Conservation (phyloP, 169 alveolate species). For the Plasmodium chabaudi region DNA sequence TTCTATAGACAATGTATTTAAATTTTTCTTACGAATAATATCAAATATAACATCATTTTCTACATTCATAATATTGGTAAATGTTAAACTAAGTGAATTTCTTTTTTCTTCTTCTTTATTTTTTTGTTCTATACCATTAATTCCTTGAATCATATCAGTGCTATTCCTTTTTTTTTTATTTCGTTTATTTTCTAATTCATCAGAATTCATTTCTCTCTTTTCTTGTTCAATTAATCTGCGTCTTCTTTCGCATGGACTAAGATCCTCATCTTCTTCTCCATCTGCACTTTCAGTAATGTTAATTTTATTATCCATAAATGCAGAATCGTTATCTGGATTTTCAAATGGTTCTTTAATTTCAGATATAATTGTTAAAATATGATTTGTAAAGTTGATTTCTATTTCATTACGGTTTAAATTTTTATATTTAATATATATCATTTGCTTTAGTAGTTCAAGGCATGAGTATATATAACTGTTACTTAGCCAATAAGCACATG, state of each 20-base stretch:
- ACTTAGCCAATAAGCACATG: conserved; percentile 74
- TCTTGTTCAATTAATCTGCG: background rate
- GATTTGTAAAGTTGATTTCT: conserved; percentile 53
- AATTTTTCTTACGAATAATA: conserved; percentile 51
- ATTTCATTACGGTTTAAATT: conserved; percentile 26
- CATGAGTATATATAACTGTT: conserved; percentile 61
- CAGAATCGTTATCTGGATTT: conserved; percentile 25
- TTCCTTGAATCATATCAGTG: background rate
- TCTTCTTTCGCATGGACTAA: background rate
- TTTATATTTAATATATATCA: conserved; percentile 57
- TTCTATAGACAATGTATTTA: conserved; percentile 43
- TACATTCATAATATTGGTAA: conserved; percentile 48
- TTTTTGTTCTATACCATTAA: background rate
- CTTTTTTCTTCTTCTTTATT: conserved; percentile 5
- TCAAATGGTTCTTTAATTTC: conserved; percentile 76
- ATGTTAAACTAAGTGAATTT: conserved; percentile 11
- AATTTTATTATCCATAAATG: conserved; percentile 1
- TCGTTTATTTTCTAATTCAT: background rate
- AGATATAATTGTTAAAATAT: conserved; percentile 44
- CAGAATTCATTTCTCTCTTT: too few species aligned
- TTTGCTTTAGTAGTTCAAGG: conserved; percentile 55
- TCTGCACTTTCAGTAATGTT: background rate
- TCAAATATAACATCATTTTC: conserved; percentile 65
- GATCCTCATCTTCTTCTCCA: conserved; percentile 2
- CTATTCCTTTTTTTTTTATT: conserved; percentile 1